Evolutionary conservation across 352 stramenopile species (phyloP).

Genomic region (Globisporangium emineosum): DNA sequence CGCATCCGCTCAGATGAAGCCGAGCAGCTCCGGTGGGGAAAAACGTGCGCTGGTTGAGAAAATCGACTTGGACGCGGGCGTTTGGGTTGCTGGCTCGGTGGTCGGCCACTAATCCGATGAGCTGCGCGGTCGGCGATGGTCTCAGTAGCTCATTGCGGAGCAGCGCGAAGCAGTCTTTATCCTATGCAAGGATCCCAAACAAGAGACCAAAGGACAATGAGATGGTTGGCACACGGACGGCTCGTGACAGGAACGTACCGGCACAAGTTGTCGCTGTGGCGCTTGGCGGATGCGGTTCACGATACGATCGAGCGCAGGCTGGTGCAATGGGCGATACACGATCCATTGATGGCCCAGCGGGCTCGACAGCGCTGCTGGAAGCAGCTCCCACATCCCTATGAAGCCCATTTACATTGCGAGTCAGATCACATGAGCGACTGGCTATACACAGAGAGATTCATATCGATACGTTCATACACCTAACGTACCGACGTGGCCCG

Average conservation of each 20-base stretch:
- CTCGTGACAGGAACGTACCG: constrained; percentile 22
- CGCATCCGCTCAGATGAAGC: constrained; percentile 24
- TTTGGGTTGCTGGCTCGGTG: constrained; percentile 32
- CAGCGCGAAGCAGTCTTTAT: constrained; percentile 50
- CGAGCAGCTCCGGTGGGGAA: constrained; percentile 41
- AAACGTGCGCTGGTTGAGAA: constrained; percentile 39
- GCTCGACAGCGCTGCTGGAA: constrained; percentile 35
- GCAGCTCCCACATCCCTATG: constrained; percentile 50
- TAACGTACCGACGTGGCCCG: constrained; percentile 35
- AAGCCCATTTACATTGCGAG: not conserved
- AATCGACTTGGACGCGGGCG: constrained; percentile 25
- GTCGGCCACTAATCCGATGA: constrained; percentile 52
- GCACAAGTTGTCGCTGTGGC: constrained; percentile 33
- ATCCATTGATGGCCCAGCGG: constrained; percentile 45
- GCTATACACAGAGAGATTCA: not conserved
- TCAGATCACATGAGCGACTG: not conserved
- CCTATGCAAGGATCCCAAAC: constrained; percentile 21
- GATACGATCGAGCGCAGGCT: constrained; percentile 34
- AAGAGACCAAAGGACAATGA: not conserved
- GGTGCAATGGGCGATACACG: constrained; percentile 56
- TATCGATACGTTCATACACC: not conserved
- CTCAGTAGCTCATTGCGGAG: constrained; percentile 27
- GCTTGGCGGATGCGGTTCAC: constrained; percentile 31
- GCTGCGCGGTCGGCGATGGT: constrained; percentile 14
- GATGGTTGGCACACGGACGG: not conserved